Base-by-base conservation (phyloP, 2,329 filamentous ascomycete genomes). In the Verticillium dahliae region DNA sequence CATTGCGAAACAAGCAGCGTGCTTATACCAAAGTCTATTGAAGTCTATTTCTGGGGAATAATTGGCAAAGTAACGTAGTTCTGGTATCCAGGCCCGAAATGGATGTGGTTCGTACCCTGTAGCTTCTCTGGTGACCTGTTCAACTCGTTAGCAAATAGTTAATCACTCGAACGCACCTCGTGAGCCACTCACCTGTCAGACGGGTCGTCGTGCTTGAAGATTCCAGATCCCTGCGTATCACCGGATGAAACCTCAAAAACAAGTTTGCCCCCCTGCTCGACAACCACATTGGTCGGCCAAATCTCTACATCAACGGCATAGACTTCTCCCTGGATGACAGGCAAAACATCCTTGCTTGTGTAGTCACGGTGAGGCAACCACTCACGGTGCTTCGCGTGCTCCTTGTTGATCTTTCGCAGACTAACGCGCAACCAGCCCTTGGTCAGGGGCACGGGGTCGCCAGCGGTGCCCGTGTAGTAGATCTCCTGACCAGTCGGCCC, bases 401-500 rank as follows among this genome's bases (percentile, higher is more conserved):
- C 67, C 0, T 73, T 67, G 62, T 85, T 77, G 3, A 81, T 78
- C 68, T 84, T 85, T 22, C 86, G 81, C 18, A 86, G 72, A 38
- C 78, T 82, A 11, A 81, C 79, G 1, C 85, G 80, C 10, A 89
- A 79, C 85, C 85, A 89, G 27, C 86, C 86, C 70, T 89, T 89
- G 59, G 80, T 78, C 0, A 89, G 74, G 0, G 86, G 86, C 0
- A 89, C 79, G 0, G 83, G 81, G 63, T 89, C 86, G 13, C 87
- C 86, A 0, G 84, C 83, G 2, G 87, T 88, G 38, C 86, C 86
- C 0, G 86, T 89, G 71, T 89, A 89, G 66, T 80, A 80, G 3
- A 90, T 76, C 65, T 89, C 85, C 10, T 81, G 76, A 1, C 83
- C 84, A 0, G 73, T 67, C 0, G 84, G 74, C 0, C 77, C 79